Evolutionary conservation across 305 asterid species (phyloP).

Genomic region (Withania somnifera): DNA sequence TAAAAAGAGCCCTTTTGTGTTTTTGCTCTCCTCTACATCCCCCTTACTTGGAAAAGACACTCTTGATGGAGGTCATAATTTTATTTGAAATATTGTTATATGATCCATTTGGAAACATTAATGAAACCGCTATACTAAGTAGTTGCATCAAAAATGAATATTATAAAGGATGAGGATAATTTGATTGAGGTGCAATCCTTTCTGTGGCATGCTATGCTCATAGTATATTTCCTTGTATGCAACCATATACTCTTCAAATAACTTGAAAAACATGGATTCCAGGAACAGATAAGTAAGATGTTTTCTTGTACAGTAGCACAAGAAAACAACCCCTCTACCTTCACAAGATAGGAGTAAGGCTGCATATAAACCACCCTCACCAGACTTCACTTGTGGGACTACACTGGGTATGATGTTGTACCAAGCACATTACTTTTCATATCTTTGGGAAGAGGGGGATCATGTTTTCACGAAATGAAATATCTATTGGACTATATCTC

Average conservation of each 20-base stretch:
- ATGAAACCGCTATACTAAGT: not conserved
- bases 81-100: not conserved
- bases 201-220: not conserved
- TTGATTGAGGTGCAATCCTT: not conserved
- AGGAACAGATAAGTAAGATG: not conserved
- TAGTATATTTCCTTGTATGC: not conserved
- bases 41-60: not conserved
- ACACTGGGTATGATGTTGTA: too few species aligned
- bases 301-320: not conserved
- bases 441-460: not conserved
- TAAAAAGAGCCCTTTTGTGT: not conserved
- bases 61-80: not conserved
- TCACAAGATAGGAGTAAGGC: too few species aligned
- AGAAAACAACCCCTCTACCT: too few species aligned
- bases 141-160: not conserved
- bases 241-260: not conserved
- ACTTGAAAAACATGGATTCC: not conserved
- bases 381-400: too few species aligned
- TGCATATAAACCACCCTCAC: too few species aligned
- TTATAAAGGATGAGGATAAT: not conserved
- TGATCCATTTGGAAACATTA: not conserved
- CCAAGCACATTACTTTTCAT: not conserved
- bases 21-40: not conserved
- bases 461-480: not conserved
- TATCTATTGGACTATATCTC: not conserved